Base-by-base conservation (phyloP, 1,139 yeast genomes). In the Suhomyces maxii region DNA sequence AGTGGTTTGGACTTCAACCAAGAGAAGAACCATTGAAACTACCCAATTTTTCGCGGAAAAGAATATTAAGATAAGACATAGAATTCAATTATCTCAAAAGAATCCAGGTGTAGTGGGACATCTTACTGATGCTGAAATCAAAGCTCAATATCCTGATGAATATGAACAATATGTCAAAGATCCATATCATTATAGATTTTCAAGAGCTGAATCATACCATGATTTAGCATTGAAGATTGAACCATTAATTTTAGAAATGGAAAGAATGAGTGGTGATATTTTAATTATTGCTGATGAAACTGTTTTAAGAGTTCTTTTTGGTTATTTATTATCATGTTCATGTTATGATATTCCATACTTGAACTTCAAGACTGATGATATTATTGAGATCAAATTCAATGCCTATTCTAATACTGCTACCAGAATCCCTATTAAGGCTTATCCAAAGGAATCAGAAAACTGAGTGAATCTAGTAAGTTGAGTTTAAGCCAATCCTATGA, bases 201-300 rank as follows among this genome's bases (percentile, higher is more conserved):
- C 97, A 7, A 77, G 98, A 46, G 89, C 96, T 0, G 99, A 93
- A 67, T 88, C 95, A 46, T 93, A 90, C 63, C 99, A 93, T 65
- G 99, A 93, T 65, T 76, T 95, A 48, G 98, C 99, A 0, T 86
- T 93, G 38, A 84, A 96, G 56, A 82, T 95, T 67, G 99, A 95
- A 66, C 97, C 99, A 0, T 74, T 93, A 51, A 83, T 93, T 51
- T 74, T 93, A 64, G 98, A 91, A 66, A 85, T 93, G 84, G 99
- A 91, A 64, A 79, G 97, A 55, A 84, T 86, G 79, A 79, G 88
- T 47, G 90, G 95, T 26, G 97, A 90, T 64, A 79, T 95, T 28
- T 73, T 93, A 53, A 86, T 93, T 49, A 87, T 93, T 56, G 98
- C 97, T 0, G 98, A 95, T 63, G 97, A 91, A 59, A 83, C 96